Evolutionary conservation across 2,329 filamentous ascomycete genomes (phyloP), one percentile per base, ranked within the genome.

Genomic region (Xylaria sp.): DNA sequence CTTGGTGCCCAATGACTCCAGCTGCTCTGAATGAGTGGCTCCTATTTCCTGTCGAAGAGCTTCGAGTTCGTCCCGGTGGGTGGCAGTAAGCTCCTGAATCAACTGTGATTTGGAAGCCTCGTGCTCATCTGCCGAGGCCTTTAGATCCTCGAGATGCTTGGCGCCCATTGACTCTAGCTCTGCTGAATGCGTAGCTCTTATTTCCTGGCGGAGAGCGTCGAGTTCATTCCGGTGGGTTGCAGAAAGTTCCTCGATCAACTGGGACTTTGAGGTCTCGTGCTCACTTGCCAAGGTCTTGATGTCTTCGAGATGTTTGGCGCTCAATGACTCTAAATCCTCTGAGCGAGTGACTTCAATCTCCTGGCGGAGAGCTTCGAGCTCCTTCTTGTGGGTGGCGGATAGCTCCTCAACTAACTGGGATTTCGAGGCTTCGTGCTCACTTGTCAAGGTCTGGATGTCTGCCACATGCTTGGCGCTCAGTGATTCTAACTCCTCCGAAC

Each of bases 401-500:
- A 67, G 52, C n/a, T 65, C 61, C 16, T 60, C 56, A 10, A 66
- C 50, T 13, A 63, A 59, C 49, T 51, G 57, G 23, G 55, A 53
- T 52, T 65, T 67, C 1, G 63, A 57, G 6, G 64, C 59, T 44
- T 65, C 67, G 18, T 67, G 59, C 6, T 65, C 63, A 34, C 62
- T 55, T 11, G 60, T 63, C 57, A 66, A 59, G 3, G 58, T 56
- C 35, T 68, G 63, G 3, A 68, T 46, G 18, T 69, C 63, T n/a
- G 61, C 61, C 1, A 62, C 60, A 61, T 70, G 67, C 7, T 65
- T 59, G 9, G 23, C 23, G 23, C 23, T 30, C 23, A 30, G 23
- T 11, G 64, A 59, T 19, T 65, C 63, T 2, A 71, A 59, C 39
- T 69, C 68, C n/a, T 60, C 63, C 4, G 61, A 60, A 55, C 69